Evolutionary conservation across 129 eudicot genomes (phyloP).

Genomic region (Pseudognaphalium luteoalbum): DNA sequence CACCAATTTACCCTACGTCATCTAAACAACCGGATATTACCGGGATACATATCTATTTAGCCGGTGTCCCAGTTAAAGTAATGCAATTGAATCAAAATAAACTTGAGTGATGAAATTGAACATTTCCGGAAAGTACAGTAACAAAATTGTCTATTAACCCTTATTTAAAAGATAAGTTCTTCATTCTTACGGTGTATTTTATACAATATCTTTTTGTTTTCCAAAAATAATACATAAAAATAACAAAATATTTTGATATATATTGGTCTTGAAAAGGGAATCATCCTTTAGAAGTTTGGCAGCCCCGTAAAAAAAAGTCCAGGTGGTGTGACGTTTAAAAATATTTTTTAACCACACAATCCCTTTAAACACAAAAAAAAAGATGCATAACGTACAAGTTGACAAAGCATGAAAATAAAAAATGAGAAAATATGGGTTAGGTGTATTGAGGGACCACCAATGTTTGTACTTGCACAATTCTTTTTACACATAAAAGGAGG

Average conservation of each 20-base stretch:
- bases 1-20: no score
- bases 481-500: slow-evolving; percentile 35
- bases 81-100: no score
- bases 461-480: slow-evolving; percentile 67
- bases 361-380: slow-evolving; percentile 10
- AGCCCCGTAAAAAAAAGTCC: slow-evolving; percentile 35
- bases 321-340: slow-evolving; percentile 37
- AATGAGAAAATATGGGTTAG: slow-evolving; percentile 30
- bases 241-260: neutral
- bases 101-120: no score
- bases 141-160: no score
- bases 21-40: no score
- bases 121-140: no score
- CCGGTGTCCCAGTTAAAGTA: no score
- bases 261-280: slow-evolving; percentile 21
- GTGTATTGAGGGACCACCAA: slow-evolving; percentile 29
- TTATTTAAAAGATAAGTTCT: no score
- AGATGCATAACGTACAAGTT: slow-evolving; percentile 22
- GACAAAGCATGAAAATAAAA: slow-evolving; percentile 12
- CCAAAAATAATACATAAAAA: no score
- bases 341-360: slow-evolving; percentile 28
- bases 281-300: slow-evolving; percentile 37
- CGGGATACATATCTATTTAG: no score
- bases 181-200: no score
- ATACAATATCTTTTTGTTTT: no score